Evolutionary conservation across 1,284 basidiomycete species (phyloP).

Genomic region (Ustilago curta): DNA sequence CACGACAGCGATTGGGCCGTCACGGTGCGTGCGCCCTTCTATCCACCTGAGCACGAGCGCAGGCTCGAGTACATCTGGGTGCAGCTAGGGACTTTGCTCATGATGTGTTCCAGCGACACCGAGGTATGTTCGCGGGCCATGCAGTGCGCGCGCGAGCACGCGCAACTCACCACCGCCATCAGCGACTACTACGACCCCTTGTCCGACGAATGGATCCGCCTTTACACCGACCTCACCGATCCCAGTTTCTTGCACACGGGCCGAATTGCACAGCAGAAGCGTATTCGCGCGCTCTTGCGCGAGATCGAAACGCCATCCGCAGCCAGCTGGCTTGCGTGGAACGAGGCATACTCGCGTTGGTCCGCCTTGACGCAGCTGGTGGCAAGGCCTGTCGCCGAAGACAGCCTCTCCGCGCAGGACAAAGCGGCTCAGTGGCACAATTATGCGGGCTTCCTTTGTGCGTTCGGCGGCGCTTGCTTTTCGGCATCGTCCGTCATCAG

Average conservation of each 20-base stretch:
- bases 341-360: constrained; percentile 82
- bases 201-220: constrained; percentile 45
- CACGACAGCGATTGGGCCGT: constrained; percentile 18
- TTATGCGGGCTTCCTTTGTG: constrained; percentile 81
- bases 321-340: constrained; percentile 81
- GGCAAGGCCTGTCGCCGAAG: constrained; percentile 73
- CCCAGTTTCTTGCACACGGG: constrained; percentile 69
- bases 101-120: constrained; percentile 62
- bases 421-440: constrained; percentile 81
- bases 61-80: constrained; percentile 40
- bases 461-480: constrained; percentile 78
- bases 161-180: constrained; percentile 19
- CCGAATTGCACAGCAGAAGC: constrained; percentile 82
- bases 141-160: constrained; percentile 45
- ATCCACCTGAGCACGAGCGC: constrained; percentile 36
- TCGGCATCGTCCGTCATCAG: constrained; percentile 25
- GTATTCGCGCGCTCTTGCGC: constrained; percentile 79
- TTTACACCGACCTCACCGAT: constrained; percentile 53
- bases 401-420: constrained; percentile 70
- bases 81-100: constrained; percentile 48
- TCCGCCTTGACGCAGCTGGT: constrained; percentile 70
- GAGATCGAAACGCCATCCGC: constrained; percentile 76
- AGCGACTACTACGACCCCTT: constrained; percentile 37
- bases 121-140: constrained; percentile 59
- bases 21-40: constrained; percentile 26